Base-by-base conservation (phyloP, 352 stramenopile genomes). In the Globisporangium megalacanthum region DNA sequence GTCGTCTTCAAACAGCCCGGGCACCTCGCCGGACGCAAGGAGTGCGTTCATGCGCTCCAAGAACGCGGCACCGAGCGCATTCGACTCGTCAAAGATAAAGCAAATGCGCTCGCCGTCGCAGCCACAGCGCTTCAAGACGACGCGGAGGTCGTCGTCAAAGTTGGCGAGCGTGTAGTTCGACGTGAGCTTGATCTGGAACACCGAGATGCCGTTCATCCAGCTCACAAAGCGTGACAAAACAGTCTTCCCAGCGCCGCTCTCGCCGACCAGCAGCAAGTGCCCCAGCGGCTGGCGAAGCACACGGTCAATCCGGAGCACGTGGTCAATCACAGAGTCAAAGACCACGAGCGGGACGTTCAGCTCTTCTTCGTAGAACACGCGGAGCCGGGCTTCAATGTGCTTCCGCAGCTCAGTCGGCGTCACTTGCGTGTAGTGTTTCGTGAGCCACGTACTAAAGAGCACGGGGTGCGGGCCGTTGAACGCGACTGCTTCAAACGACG, bases 51-150 rank as follows among this genome's bases (percentile, higher is more conserved):
- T 99, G 3, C 97, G 92, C 71, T 99, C 98, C 64, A 99, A 80
- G 70, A 99, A 99, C 5, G 96, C 97, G 11, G 94, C 97, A 36
- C 96, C 89, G 1, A 99, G 79, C 19, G 98, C 96, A 64, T 99
- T 99, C 11, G 87, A 97, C 73, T 99, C 98, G 68, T 99, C 98
- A 77, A 99, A 99, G 64, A 99, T 99, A 68, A 99, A 99, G 60
- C 96, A 99, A 31, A 99, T 97, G 72, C 98, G 99, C 75, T 99
- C 98, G 17, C 96, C 97, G 58, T 99, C 89, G 59, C 98, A 97
- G 31, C 98, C 98, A 33, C 97, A 97, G 44, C 97, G 77, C 61
- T 97, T 97, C 62, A 99, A 97, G 17, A 99, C 89, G 42, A 94
- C 71, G 25, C 97, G 83, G 33, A 99, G 77, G 72, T 99, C 98